phyloP scores from a whole-genome alignment of 495 filamentous ascomycete species.

The Amniculicola lignicola region DNA sequence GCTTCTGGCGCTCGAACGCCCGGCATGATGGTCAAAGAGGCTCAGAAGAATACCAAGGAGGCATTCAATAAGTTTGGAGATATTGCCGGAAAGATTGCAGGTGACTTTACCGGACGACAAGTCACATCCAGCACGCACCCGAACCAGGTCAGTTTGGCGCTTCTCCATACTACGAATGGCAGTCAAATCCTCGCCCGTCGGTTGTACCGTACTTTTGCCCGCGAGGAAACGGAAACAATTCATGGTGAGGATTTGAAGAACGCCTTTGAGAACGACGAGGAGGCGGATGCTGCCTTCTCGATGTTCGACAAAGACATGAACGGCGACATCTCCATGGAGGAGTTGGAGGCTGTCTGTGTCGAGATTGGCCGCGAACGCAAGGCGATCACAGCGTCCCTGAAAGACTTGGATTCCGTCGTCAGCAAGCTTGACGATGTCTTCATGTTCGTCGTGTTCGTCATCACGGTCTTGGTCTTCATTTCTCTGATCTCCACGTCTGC shows the following conservation, averaged over 20 bases:
- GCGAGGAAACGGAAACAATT: conserved; percentile 70
- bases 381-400: conserved; percentile 87
- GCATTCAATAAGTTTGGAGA: conserved; percentile 80
- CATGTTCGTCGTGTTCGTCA: conserved; percentile 75
- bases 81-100: conserved; percentile 83
- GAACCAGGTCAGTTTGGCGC: conserved; percentile 71
- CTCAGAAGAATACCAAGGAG: conserved; percentile 66
- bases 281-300: conserved; percentile 84
- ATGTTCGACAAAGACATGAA: conserved; percentile 98
- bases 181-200: conserved; percentile 86
- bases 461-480: conserved; percentile 79
- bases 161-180: conserved; percentile 68
- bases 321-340: conserved; percentile 94
- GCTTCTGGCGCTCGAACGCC: conserved; percentile 68
- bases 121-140: conserved; percentile 75
- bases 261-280: conserved; percentile 80
- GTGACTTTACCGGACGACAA: conserved; percentile 83
- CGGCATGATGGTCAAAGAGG: conserved; percentile 56
- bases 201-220: conserved; percentile 85
- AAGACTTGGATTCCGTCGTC: conserved; percentile 95
- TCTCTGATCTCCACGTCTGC: conserved; percentile 87
- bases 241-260: conserved; percentile 69
- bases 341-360: conserved; percentile 87
- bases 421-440: conserved; percentile 84
- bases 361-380: conserved; percentile 95